Conservation (phyloP, 73 alveolate genomes). For the Loxodes magnus region DNA sequence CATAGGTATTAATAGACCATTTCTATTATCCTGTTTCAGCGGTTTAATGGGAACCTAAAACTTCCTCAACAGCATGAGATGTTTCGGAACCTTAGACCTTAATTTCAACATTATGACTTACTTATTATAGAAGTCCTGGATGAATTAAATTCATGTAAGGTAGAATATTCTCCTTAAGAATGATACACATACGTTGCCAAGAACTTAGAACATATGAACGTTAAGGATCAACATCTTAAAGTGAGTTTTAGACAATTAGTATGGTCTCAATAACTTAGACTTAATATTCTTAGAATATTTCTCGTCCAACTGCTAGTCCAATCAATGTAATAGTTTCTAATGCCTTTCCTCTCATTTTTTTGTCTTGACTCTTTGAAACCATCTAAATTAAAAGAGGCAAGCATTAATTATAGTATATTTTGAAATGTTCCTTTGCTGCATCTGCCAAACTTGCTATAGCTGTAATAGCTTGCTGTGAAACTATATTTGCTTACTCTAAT, state of each 20-base stretch:
- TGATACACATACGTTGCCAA: conserved; percentile 50
- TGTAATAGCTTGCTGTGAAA: conserved; percentile 10
- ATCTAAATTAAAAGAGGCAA: conserved; percentile 8
- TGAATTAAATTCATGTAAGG: conserved; percentile 23
- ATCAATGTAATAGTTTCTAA: conserved; percentile 43
- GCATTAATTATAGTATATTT: neutral
- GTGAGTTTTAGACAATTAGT: conserved; percentile 28
- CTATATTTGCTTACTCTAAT: conserved; percentile 1
- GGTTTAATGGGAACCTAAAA: conserved; percentile 36
- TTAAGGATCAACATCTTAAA: conserved; percentile 34
- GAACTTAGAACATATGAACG: conserved; percentile 38
- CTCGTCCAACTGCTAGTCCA: conserved; percentile 38
- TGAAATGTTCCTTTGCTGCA: conserved; percentile 8
- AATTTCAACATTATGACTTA: conserved; percentile 40
- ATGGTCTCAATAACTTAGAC: conserved; percentile 22
- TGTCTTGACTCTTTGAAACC: conserved; percentile 19
- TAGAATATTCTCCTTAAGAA: conserved; percentile 40
- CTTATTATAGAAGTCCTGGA: conserved; percentile 41
- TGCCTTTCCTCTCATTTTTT: conserved; percentile 40
- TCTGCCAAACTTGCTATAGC: conserved; percentile 20
- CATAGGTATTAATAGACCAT: conserved; percentile 27
- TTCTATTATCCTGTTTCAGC: conserved; percentile 14
- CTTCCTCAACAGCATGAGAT: conserved; percentile 18
- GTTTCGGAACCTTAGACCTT: conserved; percentile 15
- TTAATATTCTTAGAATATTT: conserved; percentile 35